Evolutionary conservation across 805 yeast species (phyloP).

Genomic region (Suhomyces prunicola): DNA sequence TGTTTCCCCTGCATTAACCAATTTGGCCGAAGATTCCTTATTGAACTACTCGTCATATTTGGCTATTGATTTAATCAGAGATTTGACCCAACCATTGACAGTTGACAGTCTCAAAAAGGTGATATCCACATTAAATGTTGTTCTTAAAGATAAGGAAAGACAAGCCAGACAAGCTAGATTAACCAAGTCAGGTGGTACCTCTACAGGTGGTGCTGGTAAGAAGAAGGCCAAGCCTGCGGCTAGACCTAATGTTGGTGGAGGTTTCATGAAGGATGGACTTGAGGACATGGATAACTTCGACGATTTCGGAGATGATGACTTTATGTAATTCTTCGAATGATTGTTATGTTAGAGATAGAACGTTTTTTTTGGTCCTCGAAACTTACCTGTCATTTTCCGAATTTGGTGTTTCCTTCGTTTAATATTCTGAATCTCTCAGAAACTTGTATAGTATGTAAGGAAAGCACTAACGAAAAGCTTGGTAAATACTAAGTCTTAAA

Average conservation of each 20-base stretch:
- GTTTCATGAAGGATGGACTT: slow-evolving; percentile 61
- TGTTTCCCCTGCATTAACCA: slow-evolving; percentile 56
- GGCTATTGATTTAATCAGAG: slow-evolving; percentile 84
- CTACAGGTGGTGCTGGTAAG: slow-evolving; percentile 92
- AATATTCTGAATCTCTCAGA: background rate
- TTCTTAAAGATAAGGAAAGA: slow-evolving; percentile 80
- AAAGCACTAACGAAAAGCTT: background rate
- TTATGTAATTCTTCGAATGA: slow-evolving; percentile 49
- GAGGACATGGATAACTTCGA: slow-evolving; percentile 53
- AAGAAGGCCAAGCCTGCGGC: slow-evolving; percentile 84
- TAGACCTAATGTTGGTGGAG: slow-evolving; percentile 50
- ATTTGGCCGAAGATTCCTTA: slow-evolving; percentile 57
- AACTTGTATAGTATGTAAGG: slow-evolving; percentile 4
- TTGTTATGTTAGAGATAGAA: background rate
- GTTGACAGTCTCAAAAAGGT: slow-evolving; percentile 84
- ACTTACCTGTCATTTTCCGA: background rate
- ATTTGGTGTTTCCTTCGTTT: background rate
- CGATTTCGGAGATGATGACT: slow-evolving; percentile 77
- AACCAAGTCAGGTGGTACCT: slow-evolving; percentile 78
- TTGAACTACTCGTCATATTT: slow-evolving; percentile 70
- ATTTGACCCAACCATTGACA: slow-evolving; percentile 73
- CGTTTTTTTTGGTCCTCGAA: background rate
- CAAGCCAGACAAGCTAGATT: slow-evolving; percentile 87
- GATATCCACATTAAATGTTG: slow-evolving; percentile 75
- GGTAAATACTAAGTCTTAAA: background rate